Evolutionary conservation across 2,329 filamentous ascomycete genomes (phyloP).

Genomic region (Aspergillus ruber): DNA sequence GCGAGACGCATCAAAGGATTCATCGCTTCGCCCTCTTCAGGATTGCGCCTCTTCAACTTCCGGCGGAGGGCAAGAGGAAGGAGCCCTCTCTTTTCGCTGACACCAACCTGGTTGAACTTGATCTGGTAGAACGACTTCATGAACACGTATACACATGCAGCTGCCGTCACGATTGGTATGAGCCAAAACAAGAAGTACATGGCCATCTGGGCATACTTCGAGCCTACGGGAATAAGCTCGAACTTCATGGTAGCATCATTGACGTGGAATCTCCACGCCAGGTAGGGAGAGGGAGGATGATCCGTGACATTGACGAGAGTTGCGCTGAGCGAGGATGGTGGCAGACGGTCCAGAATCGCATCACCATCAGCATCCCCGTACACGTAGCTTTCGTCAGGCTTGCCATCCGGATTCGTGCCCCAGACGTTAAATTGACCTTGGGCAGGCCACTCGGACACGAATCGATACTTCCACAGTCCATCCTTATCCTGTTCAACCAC

Average conservation of each 20-base stretch:
- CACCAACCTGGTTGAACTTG: conserved; percentile 56
- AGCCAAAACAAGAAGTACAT: conserved; percentile 50
- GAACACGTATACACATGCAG: conserved; percentile 49
- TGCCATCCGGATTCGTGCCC: conserved; percentile 59
- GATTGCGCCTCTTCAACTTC: conserved; percentile 25
- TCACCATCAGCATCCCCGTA: conserved; percentile 59
- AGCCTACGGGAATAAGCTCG: conserved; percentile 48
- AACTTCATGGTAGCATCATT: conserved; percentile 52
- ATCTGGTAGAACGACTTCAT: conserved; percentile 58
- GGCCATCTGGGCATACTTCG: conserved; percentile 47
- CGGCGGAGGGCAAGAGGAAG: conserved; percentile 31
- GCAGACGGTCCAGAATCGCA: conserved; percentile 55
- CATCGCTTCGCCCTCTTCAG: conserved; percentile 21
- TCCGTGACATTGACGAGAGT: conserved; percentile 55
- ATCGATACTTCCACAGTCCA: conserved; percentile 52
- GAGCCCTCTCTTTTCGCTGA: conserved; percentile 44
- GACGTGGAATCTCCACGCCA: conserved; percentile 51
- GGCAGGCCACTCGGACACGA: conserved; percentile 59
- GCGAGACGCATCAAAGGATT: conserved; percentile 29
- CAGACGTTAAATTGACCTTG: conserved; percentile 59
- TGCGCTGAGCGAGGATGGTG: conserved; percentile 51
- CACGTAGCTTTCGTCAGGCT: conserved; percentile 54
- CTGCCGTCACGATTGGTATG: conserved; percentile 48
- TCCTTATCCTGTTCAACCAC: conserved; percentile 45
- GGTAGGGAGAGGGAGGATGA: conserved; percentile 47